Percentiles rank a stretch among this genome's conserved stretches.
Conservation (phyloP, 345 rosid species). For the Aquilaria yunnanensis region DNA sequence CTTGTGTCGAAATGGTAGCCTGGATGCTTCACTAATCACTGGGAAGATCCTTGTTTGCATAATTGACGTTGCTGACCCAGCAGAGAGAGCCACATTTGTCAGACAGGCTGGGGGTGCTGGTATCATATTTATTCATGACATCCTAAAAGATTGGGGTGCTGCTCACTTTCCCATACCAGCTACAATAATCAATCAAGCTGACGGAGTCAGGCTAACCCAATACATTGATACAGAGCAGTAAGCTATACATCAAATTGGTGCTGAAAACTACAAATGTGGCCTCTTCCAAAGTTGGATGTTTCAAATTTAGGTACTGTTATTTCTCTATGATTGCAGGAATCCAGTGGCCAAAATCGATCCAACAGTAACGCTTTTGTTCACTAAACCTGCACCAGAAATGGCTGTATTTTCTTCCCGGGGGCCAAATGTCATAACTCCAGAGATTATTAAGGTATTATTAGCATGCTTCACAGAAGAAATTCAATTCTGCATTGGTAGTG, state of each 20-base stretch:
- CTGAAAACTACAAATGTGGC: background rate
- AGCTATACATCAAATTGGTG: slow-evolving; percentile 11
- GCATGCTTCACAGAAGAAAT: too few species aligned
- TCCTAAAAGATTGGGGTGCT: slow-evolving; percentile 26
- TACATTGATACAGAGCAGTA: slow-evolving; percentile 32
- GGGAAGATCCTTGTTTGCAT: slow-evolving; percentile 42
- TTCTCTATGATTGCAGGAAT: slow-evolving; percentile 18
- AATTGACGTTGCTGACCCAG: slow-evolving; percentile 20
- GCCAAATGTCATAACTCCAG: slow-evolving; percentile 37
- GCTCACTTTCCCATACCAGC: slow-evolving; percentile 34
- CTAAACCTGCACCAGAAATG: slow-evolving; percentile 37
- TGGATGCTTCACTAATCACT: slow-evolving; percentile 29
- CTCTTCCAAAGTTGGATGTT: background rate
- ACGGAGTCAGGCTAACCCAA: slow-evolving; percentile 31
- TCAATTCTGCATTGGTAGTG: too few species aligned
- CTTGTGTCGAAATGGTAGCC: slow-evolving; percentile 39
- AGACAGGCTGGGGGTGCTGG: slow-evolving; percentile 38
- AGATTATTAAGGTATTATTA: slow-evolving; percentile 32
- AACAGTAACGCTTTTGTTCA: slow-evolving; percentile 23
- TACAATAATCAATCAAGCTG: slow-evolving; percentile 28
- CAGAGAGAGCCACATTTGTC: slow-evolving; percentile 21
- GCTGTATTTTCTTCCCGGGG: slow-evolving; percentile 40
- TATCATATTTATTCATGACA: slow-evolving; percentile 34
- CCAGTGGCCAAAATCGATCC: slow-evolving; percentile 32
- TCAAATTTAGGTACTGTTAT: background rate